phyloP scores from a whole-genome alignment of 108 stramenopile genomes.

The Discostella pseudostelligera region DNA sequence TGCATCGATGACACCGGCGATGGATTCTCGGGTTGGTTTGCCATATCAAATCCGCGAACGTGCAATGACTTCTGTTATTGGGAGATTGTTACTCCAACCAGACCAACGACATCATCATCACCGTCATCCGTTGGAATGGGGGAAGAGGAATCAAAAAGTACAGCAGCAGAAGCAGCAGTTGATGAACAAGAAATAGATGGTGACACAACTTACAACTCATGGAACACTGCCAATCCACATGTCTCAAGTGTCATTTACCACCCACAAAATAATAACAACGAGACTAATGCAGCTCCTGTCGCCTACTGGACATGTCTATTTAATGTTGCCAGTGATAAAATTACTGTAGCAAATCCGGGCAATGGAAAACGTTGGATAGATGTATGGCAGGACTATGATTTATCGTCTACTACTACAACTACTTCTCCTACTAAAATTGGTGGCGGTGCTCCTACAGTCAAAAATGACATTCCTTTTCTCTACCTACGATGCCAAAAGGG shows the following conservation, averaged over 20 bases:
- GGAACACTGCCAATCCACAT: conserved; percentile 46
- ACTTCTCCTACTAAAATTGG: neutral
- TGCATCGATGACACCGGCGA: conserved; percentile 38
- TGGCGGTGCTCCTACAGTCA: neutral
- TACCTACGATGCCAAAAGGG: conserved; percentile 42
- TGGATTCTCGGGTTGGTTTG: conserved; percentile 52
- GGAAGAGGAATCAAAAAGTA: neutral
- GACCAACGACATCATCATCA: too few species aligned
- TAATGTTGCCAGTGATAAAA: conserved; percentile 28
- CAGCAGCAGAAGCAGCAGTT: neutral
- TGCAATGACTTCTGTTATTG: conserved; percentile 56
- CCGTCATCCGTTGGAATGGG: neutral
- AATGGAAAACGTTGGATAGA: conserved; percentile 37
- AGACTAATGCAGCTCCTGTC: neutral
- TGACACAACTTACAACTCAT: conserved; percentile 13
- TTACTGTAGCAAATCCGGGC: conserved; percentile 10
- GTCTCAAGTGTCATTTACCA: conserved; percentile 19
- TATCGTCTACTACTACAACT: neutral
- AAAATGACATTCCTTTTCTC: conserved; percentile 21
- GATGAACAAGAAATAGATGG: conserved; percentile 1
- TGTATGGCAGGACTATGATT: conserved; percentile 14
- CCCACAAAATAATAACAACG: neutral
- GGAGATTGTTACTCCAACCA: conserved; percentile 7
- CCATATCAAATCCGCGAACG: conserved; percentile 32
- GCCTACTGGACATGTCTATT: conserved; percentile 45